Percentiles rank a stretch among this genome's conserved stretches.
These are phyloP conservation scores for Pseudocercospora cruenta DNA, from an alignment of 2,329 filamentous ascomycete genomes.

Conservation along the genomic window DNA sequence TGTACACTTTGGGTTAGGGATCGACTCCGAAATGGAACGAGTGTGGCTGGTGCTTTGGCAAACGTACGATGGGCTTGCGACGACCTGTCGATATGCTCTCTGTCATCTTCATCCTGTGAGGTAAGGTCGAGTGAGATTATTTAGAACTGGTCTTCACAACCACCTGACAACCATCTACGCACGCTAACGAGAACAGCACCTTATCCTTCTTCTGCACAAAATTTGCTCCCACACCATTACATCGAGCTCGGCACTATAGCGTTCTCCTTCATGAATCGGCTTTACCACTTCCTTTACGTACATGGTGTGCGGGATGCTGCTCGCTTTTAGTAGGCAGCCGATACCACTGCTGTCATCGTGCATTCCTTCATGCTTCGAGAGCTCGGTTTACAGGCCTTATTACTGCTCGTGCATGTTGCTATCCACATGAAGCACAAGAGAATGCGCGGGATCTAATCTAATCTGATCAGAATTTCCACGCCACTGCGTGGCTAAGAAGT, in stretches of 20 bases:
- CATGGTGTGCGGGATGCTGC: neutral
- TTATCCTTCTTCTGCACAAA: neutral
- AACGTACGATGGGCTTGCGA: constrained; percentile 3
- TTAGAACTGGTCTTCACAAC: too few species aligned
- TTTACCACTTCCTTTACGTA: neutral
- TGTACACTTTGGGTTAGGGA: neutral
- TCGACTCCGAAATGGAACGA: neutral
- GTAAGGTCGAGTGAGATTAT: neutral
- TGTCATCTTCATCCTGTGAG: neutral
- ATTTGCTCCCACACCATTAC: too few species aligned
- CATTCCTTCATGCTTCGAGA: neutral
- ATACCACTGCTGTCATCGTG: neutral
- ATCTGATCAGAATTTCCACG: neutral
- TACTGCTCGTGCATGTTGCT: neutral
- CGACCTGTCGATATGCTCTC: neutral
- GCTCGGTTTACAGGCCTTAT: neutral
- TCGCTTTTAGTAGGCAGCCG: neutral
- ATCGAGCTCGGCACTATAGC: too few species aligned
- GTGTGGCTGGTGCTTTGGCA: neutral
- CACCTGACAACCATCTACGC: neutral
- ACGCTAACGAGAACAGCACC: neutral
- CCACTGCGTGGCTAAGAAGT: neutral
- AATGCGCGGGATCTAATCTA: neutral
- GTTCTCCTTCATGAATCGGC: neutral
- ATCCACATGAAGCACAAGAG: neutral